Percentiles rank a stretch among this genome's conserved stretches.
Conservation (phyloP, 805 yeast species). For the Candida manassasensis region DNA sequence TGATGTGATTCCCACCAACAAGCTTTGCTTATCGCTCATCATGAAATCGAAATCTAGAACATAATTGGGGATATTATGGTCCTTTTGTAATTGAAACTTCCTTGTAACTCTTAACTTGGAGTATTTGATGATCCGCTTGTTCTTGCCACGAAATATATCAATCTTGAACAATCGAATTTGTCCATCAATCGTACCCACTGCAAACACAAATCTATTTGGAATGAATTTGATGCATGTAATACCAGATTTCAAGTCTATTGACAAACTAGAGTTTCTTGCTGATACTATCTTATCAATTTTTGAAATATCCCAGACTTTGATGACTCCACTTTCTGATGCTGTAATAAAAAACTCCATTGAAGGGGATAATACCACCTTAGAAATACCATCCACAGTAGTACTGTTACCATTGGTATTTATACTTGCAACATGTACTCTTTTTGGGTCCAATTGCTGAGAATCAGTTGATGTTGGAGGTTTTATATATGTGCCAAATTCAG, state of each 20-base stretch:
- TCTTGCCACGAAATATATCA: slow-evolving; percentile 31
- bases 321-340: slow-evolving; percentile 68
- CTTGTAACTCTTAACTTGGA: slow-evolving; percentile 33
- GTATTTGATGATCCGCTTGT: slow-evolving; percentile 25
- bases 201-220: slow-evolving; percentile 52
- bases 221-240: slow-evolving; percentile 50
- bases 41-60: slow-evolving; percentile 43
- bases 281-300: slow-evolving; percentile 60
- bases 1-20: slow-evolving; percentile 50
- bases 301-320: slow-evolving; percentile 75
- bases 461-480: slow-evolving; percentile 6
- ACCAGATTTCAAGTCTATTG: slow-evolving; percentile 44
- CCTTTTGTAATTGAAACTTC: slow-evolving; percentile 28
- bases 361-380: slow-evolving; percentile 53
- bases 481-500: slow-evolving; percentile 56
- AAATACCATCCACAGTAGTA: slow-evolving; percentile 36
- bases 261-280: slow-evolving; percentile 41
- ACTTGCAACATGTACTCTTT: slow-evolving; percentile 57
- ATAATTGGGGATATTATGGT: slow-evolving; percentile 29
- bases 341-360: slow-evolving; percentile 65
- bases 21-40: slow-evolving; percentile 33
- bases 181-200: slow-evolving; percentile 50
- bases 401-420: slow-evolving; percentile 58
- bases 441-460: slow-evolving; percentile 20
- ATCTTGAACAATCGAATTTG: slow-evolving; percentile 33